Evolutionary conservation across 176 grass and related monocot species (phyloP).

Genomic region (Olyra latifolia): DNA sequence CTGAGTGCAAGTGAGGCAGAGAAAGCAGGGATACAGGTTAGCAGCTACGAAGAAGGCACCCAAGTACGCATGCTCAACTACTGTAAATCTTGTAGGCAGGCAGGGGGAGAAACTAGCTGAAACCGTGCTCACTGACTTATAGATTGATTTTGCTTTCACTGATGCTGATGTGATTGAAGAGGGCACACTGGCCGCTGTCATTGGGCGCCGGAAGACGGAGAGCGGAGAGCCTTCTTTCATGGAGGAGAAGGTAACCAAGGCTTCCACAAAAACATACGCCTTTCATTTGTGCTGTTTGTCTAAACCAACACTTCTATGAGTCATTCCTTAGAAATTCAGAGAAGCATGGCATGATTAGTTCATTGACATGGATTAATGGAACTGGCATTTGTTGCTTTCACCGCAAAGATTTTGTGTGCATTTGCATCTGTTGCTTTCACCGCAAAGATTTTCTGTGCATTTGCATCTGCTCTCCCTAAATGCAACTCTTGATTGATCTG

Average conservation of each 20-base stretch:
- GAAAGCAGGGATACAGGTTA: slow-evolving; percentile 59
- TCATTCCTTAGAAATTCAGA: neutral
- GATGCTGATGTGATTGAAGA: slow-evolving; percentile 82
- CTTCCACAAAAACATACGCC: neutral
- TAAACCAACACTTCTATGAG: too few relatives aligned
- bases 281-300: neutral
- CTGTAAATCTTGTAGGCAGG: neutral
- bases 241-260: slow-evolving; percentile 61
- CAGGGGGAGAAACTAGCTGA: slow-evolving; percentile 21
- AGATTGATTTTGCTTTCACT: slow-evolving; percentile 95
- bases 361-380: neutral
- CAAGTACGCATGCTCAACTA: slow-evolving; percentile 35
- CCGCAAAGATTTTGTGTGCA: neutral
- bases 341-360: neutral
- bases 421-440: too few relatives aligned
- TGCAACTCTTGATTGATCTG: neutral
- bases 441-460: neutral
- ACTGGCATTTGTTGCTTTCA: neutral
- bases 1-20: slow-evolving; percentile 77
- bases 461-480: neutral
- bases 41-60: slow-evolving; percentile 47
- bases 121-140: slow-evolving; percentile 39
- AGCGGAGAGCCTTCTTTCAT: slow-evolving; percentile 66
- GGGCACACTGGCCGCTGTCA: slow-evolving; percentile 60
- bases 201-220: slow-evolving; percentile 68